Evolutionary conservation across 148 eudicot species (phyloP), one percentile per base, ranked within the genome.

Genomic region (Limonium bicolor): DNA sequence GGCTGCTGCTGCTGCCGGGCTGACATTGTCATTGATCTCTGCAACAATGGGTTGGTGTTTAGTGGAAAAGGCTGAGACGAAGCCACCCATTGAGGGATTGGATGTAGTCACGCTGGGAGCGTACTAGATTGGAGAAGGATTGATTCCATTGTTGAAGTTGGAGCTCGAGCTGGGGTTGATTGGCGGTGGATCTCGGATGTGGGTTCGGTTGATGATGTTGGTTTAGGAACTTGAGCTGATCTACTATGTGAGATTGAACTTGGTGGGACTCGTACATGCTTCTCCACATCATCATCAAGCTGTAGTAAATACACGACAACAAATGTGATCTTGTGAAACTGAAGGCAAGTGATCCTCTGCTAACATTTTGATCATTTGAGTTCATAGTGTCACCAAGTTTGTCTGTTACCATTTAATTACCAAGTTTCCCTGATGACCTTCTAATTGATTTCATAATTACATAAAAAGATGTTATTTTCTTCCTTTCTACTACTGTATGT

Each of bases 261-360:
- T 90, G 97, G 64, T 90, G 95, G 54, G 66, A 72, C 64, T 90
- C 93, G 17, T 84, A 80, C 74, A 80, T 77, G 70, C 84, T 80
- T 59, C 93, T 80, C 97, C 97, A 90, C 97, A 90, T 90, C 66
- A 61, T 59, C 80, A 69, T 77, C 29, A 75, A 67, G 47, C 97
- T 88, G 63, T 50, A 66, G n/a, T n/a, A n/a, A n/a, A n/a, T n/a
- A n/a, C n/a, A n/a, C n/a, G n/a, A n/a, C n/a, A n/a, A n/a, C n/a
- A n/a, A n/a, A n/a, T n/a, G n/a, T n/a, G n/a, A n/a, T n/a, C n/a
- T n/a, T n/a, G n/a, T n/a, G n/a, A n/a, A n/a, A n/a, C n/a, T n/a
- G n/a, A n/a, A n/a, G n/a, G n/a, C n/a, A n/a, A n/a, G n/a, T n/a
- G n/a, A n/a, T n/a, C n/a, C n/a, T n/a, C n/a, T n/a, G n/a, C n/a